A percentile compares a stretch with the other conserved stretches of the same genome.
phyloP scores from a whole-genome alignment of 108 stramenopile genomes.

The Licmophora abbreviata region DNA sequence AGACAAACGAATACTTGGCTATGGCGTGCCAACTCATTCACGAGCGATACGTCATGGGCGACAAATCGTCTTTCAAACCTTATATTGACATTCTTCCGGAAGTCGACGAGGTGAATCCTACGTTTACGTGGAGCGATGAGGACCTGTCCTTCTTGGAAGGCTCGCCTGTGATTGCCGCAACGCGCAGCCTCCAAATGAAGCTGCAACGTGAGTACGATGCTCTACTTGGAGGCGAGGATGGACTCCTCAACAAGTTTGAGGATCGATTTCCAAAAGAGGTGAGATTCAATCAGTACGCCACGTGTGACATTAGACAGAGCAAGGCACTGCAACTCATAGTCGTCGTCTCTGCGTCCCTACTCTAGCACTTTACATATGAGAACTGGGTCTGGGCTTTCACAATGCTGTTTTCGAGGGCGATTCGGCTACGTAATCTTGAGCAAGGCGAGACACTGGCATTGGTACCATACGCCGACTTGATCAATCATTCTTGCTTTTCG shows the following conservation, averaged over 20 bases:
- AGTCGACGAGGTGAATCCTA: constrained; percentile 84
- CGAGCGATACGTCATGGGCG: constrained; percentile 69
- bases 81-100: constrained; percentile 91
- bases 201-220: constrained; percentile 79
- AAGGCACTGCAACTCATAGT: background rate
- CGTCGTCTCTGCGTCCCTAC: background rate
- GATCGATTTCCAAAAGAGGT: constrained; percentile 70
- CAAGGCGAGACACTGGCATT: constrained; percentile 83
- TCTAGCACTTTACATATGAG: constrained; percentile 71
- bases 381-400: constrained; percentile 95
- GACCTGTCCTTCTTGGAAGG: constrained; percentile 84
- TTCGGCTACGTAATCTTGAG: constrained; percentile 63
- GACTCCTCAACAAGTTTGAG: constrained; percentile 49
- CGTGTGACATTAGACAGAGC: background rate
- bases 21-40: constrained; percentile 91
- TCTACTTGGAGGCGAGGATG: constrained; percentile 61
- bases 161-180: constrained; percentile 85
- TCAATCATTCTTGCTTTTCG: constrained; percentile 94
- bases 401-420: constrained; percentile 87
- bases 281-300: constrained; percentile 1
- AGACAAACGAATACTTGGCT: constrained; percentile 90
- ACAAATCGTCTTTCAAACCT: constrained; percentile 62
- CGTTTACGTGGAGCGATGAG: constrained; percentile 90
- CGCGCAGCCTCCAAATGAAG: constrained; percentile 79
- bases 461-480: constrained; percentile 94